Evolutionary conservation across 768 basidiomycete species (phyloP), one percentile per base, ranked within the genome.

Genomic region (Pleurotus platypus): DNA sequence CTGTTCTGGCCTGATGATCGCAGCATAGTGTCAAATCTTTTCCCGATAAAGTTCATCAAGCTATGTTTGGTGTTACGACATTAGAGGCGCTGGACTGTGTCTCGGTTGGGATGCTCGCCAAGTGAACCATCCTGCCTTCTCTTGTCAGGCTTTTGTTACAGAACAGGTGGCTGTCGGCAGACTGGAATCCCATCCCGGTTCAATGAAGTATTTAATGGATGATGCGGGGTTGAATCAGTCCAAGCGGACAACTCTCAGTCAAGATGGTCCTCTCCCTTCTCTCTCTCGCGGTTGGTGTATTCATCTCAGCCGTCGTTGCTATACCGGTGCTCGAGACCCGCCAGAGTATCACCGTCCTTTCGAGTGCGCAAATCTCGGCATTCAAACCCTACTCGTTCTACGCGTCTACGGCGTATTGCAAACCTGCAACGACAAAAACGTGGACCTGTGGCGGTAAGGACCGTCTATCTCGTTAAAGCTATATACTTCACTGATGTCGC

Each of bases 331-430:
- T 75, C 46, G 55, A 49, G 18, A 49, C 68, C n/a, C 71, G 72
- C 22, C 74, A 75, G 57, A 60, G 67, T 15, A 76, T 82, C 53
- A 72, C 70, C 1, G 53, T 76, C 1, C 65, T 82, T 49, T 67
- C 73, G 26, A 61, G 70, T 4, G 22, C 76, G 0, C 71, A 82
- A 60, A 74, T 84, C 5, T 60, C 70, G 5, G 37, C 62, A 11
- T 85, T 75, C 65, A 75, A 62, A 38, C 74, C 83, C 0, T 85
- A 75, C 64, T 72, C 81, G 0, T 67, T 66, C 57, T 83, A 76
- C 55, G 82, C 83, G 0, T 76, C 77, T 40, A 62, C 83, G 5
- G 82, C 75, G 0, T 83, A 83, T 60, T 85, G 84, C 58, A 56
- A 68, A 12, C 22, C 60, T 1, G 16, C 43, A 15, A 39, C 13